Conservation (phyloP, 83 land plant genomes). For the Thuja plicata region DNA sequence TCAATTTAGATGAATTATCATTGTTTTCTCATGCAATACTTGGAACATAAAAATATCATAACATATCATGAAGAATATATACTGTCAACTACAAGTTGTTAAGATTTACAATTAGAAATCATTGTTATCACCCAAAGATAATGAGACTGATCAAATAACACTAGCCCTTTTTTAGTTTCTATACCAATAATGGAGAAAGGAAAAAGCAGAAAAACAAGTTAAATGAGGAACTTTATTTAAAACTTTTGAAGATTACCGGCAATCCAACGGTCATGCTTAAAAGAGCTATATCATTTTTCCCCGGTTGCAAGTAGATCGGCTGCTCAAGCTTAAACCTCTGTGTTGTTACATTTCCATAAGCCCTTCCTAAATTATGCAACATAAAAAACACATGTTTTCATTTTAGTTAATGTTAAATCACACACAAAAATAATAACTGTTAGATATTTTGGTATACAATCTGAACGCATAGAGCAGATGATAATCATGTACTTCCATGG, state of each 20-base stretch:
- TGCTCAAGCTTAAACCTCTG: slow-evolving; percentile 36
- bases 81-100: not conserved
- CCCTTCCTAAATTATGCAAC: slow-evolving; percentile 38
- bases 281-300: slow-evolving; percentile 74
- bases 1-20: not conserved
- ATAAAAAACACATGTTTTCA: not conserved
- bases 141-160: not conserved
- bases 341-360: slow-evolving; percentile 50
- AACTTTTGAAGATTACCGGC: slow-evolving; percentile 40
- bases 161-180: not conserved
- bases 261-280: slow-evolving; percentile 86
- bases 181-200: not conserved
- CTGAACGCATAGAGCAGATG: not conserved
- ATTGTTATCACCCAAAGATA: not conserved
- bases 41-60: not conserved
- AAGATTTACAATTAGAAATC: not conserved
- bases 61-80: not conserved
- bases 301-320: slow-evolving; percentile 51
- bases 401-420: not conserved
- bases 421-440: not conserved
- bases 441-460: not conserved
- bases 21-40: not conserved
- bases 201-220: not conserved
- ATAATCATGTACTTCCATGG: not conserved
- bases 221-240: not conserved